A percentile compares a stretch with the other conserved stretches of the same genome.
phyloP scores from a whole-genome alignment of 2,329 filamentous ascomycete species.

The Mariannaea sp. region DNA sequence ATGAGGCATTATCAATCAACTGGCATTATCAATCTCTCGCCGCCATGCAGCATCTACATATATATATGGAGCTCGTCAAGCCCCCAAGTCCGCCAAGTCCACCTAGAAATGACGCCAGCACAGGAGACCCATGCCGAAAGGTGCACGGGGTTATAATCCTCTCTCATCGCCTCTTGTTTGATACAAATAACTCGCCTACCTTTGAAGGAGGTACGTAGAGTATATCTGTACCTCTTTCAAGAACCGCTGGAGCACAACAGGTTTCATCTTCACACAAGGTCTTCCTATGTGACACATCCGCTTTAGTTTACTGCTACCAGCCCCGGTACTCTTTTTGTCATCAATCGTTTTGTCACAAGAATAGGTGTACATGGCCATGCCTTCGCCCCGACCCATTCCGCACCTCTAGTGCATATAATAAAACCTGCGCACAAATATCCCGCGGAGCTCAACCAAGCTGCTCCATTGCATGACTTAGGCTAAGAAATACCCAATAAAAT shows the following conservation, averaged over 20 bases:
- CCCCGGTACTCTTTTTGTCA: not conserved
- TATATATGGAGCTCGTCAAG: constrained; percentile 18
- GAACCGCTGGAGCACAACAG: constrained; percentile 9
- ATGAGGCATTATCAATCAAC: constrained; percentile 35
- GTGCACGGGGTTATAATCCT: too few relatives aligned
- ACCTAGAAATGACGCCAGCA: constrained; percentile 25
- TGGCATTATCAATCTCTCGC: constrained; percentile 33
- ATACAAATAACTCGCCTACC: too few relatives aligned
- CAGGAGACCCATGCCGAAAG: constrained; percentile 21
- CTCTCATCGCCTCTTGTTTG: too few relatives aligned
- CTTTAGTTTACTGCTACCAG: not conserved
- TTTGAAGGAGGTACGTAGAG: too few relatives aligned
- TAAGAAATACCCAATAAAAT: not conserved
- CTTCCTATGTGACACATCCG: not conserved
- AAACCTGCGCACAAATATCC: not conserved
- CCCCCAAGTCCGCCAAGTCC: constrained; percentile 13
- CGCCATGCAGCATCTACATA: constrained; percentile 13
- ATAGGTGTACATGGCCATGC: not conserved
- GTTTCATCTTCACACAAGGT: constrained; percentile 14
- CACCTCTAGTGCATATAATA: not conserved
- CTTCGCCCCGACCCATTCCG: not conserved
- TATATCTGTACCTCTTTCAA: constrained; percentile 13
- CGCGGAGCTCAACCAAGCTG: not conserved
- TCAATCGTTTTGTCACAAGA: constrained; percentile 3
- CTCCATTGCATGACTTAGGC: not conserved